A percentile compares a stretch with the other conserved stretches of the same genome.
phyloP scores from a whole-genome alignment of 225 moss, liverwort and hornwort species.

The Physcomitrium patens region DNA sequence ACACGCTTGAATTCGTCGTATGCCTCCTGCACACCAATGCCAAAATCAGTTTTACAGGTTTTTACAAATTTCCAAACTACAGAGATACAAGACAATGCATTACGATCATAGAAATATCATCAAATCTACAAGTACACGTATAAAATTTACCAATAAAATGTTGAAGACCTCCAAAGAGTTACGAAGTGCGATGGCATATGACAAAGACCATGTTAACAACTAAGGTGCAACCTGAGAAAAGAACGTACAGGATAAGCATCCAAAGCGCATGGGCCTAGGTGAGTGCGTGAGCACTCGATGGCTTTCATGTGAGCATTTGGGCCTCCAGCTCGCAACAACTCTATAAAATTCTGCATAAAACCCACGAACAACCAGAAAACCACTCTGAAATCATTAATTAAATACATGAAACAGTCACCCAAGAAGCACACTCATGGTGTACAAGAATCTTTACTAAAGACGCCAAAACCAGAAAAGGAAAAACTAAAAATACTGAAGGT shows the following conservation, averaged over 20 bases:
- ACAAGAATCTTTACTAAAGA: not conserved
- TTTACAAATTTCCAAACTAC: not conserved
- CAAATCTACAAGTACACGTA: not conserved
- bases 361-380: constrained; percentile 25
- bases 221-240: constrained; percentile 32
- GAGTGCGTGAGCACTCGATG: constrained; percentile 71
- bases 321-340: constrained; percentile 68
- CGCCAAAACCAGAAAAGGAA: not conserved
- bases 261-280: constrained; percentile 73
- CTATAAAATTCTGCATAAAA: constrained; percentile 65
- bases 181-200: not conserved
- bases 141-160: not conserved
- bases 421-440: not conserved
- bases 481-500: not conserved
- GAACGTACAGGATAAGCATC: constrained; percentile 77
- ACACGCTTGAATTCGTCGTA: constrained; percentile 82
- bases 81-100: not conserved
- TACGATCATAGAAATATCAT: not conserved
- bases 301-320: constrained; percentile 55
- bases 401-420: not conserved
- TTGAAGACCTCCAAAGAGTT: not conserved
- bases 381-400: constrained; percentile 12
- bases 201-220: not conserved
- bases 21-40: constrained; percentile 61
- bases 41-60: constrained; percentile 8